Base-by-base conservation (phyloP, 441 rosid genomes). In the California macrophylla region DNA sequence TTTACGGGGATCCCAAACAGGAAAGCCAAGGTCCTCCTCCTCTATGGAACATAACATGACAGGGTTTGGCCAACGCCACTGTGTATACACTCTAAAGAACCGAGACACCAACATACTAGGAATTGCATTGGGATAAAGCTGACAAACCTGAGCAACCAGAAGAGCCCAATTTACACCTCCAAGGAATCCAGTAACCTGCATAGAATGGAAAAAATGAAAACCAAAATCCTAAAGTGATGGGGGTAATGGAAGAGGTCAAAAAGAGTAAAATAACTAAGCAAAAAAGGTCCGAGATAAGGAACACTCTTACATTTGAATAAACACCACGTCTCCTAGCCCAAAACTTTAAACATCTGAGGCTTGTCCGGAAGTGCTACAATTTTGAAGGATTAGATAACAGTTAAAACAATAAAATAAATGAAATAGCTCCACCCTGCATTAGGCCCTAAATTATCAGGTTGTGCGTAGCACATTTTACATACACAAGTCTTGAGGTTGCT, bases 21-120 rank as follows among this genome's bases (percentile, higher is more conserved):
- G 78, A 81, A 91, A 89, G 42, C 97, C 97, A 74, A 88, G 87
- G 62, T 84, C 90, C 79, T 88, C 86, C 82, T 89, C 96, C 80
- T 88, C 96, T 62, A 93, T 91, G 18, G 92, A 80, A 79, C 98
- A 93, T 8, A 91, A 76, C 96, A 91, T 93, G 69, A 93, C 98
- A 38, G 97, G 98, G 74, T 93, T 93, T 16, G 98, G 98, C 98
- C 98, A 89, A 56, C 88, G 89, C 98, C 97, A 93, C 67, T 84
- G 93, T 18, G 96, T 91, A 73, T 87, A 88, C 34, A 93, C 96
- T 83, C 97, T 81, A 71, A 91, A 93, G 71, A 91, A 91, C 0
- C 97, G 85, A 74, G 97, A 88, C 70, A 91, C 89, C 71, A 91
- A 81, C 96, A 89, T 91, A 67, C 95, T 88, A 60, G 98, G 97